Percentiles rank a stretch among this genome's conserved stretches.
Evolutionary conservation across 2,329 filamentous ascomycete species (phyloP).

Genomic region (Arthrobotrys iridis): DNA sequence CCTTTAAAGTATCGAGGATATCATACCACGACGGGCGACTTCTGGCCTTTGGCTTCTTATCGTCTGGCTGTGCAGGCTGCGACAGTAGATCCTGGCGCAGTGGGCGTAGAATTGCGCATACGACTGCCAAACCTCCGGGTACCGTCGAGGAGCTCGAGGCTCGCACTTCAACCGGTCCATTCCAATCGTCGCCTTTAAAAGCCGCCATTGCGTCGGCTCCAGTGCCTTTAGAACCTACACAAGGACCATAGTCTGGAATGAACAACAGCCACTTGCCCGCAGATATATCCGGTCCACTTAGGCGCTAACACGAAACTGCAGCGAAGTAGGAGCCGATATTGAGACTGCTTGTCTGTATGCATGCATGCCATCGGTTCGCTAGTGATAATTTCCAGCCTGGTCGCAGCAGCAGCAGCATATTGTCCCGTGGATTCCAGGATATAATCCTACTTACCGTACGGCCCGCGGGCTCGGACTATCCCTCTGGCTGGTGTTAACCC

Average conservation of each 20-base stretch:
- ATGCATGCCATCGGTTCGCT: slow-evolving; percentile 35
- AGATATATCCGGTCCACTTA: slow-evolving; percentile 42
- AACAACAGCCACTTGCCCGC: neutral
- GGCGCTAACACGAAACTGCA: slow-evolving; percentile 43
- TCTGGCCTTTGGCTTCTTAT: neutral
- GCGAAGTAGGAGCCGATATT: slow-evolving; percentile 14
- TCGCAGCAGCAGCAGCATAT: slow-evolving; percentile 6
- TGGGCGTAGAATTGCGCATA: slow-evolving; percentile 5
- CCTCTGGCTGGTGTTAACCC: neutral
- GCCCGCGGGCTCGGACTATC: slow-evolving; percentile 4
- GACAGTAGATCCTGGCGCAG: slow-evolving; percentile 29
- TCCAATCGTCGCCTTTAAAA: slow-evolving; percentile 2
- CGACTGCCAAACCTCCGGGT: slow-evolving; percentile 31
- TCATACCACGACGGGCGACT: slow-evolving; percentile 1
- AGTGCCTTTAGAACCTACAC: too few species aligned
- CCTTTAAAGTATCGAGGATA: slow-evolving; percentile 9
- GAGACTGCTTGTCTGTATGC: slow-evolving; percentile 4
- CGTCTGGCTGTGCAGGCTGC: slow-evolving; percentile 22
- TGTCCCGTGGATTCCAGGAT: slow-evolving; percentile 20
- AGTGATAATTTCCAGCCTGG: slow-evolving; percentile 28
- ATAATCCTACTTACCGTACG: slow-evolving; percentile 21
- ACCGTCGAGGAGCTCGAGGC: slow-evolving; percentile 18
- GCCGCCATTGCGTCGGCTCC: neutral
- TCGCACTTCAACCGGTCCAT: slow-evolving; percentile 2
- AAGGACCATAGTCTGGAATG: neutral